A percentile compares a stretch with the other conserved stretches of the same genome.
Evolutionary conservation across 1,139 yeast species (phyloP).

Genomic region (Suhomyces guaymorum): DNA sequence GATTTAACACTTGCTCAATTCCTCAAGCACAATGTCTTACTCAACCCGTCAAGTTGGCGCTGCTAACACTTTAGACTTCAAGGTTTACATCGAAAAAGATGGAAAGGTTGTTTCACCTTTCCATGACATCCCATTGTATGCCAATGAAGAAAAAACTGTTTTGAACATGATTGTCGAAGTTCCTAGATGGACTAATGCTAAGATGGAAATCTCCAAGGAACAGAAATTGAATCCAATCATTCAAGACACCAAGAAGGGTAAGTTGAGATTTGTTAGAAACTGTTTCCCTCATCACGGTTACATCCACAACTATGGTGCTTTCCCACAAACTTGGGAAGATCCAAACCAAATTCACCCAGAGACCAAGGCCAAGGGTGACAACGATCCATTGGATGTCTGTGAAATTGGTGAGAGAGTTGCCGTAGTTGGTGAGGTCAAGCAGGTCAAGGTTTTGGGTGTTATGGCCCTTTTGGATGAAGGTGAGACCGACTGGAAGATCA

Average conservation of each 20-base stretch:
- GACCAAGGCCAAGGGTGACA: slow-evolving; percentile 71
- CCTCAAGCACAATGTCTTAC: slow-evolving; percentile 54
- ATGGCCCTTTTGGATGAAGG: slow-evolving; percentile 96
- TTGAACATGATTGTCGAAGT: slow-evolving; percentile 92
- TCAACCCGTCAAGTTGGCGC: slow-evolving; percentile 88
- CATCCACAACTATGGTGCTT: slow-evolving; percentile 96
- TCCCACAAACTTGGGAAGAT: slow-evolving; percentile 98
- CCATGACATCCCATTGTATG: slow-evolving; percentile 85
- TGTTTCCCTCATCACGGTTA: slow-evolving; percentile 96
- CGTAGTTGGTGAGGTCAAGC: slow-evolving; percentile 72
- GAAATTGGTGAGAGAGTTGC: slow-evolving; percentile 81
- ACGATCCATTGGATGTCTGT: slow-evolving; percentile 95
- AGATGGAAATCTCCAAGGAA: slow-evolving; percentile 83
- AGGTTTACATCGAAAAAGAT: slow-evolving; percentile 66
- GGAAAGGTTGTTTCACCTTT: slow-evolving; percentile 68
- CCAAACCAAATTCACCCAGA: slow-evolving; percentile 43
- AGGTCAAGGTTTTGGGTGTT: slow-evolving; percentile 88
- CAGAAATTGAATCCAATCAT: slow-evolving; percentile 80
- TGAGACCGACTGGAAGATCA: slow-evolving; percentile 96
- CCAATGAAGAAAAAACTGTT: slow-evolving; percentile 61
- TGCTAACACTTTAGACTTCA: slow-evolving; percentile 87
- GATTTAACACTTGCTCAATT: too few species aligned
- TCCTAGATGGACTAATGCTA: slow-evolving; percentile 95
- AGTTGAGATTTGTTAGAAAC: slow-evolving; percentile 84
- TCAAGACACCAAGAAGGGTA: slow-evolving; percentile 91